These are phyloP conservation scores for Cucurbitaria berberidis DNA, from an alignment of 2,329 filamentous ascomycete species.

Conservation along the genomic window DNA sequence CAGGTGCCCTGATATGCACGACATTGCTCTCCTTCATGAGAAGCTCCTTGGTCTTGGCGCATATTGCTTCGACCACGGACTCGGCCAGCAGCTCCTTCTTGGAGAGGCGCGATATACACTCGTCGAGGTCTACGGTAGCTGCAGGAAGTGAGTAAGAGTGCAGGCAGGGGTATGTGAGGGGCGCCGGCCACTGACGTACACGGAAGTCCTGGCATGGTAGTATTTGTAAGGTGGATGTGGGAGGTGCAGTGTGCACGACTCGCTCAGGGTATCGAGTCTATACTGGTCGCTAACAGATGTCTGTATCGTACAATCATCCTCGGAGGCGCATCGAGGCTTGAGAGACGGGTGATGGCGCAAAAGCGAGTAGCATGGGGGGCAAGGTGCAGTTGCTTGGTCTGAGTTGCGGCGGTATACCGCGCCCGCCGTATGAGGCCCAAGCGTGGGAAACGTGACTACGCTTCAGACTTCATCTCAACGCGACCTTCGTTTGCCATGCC, in stretches of 20 bases:
- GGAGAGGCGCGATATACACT: conserved; percentile 96
- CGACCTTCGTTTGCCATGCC: conserved; percentile 9
- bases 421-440: conserved; percentile 22
- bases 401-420: conserved; percentile 15
- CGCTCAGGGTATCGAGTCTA: conserved; percentile 45
- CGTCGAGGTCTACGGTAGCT: conserved; percentile 97
- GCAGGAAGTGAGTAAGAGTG: conserved; percentile 27
- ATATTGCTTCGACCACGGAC: conserved; percentile 98
- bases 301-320: conserved; percentile 51
- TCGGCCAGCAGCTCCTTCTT: conserved; percentile 96
- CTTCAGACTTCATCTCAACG: conserved; percentile 15
- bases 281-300: conserved; percentile 45
- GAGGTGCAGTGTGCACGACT: conserved; percentile 35
- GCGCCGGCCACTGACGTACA: conserved; percentile 46
- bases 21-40: conserved; percentile 99
- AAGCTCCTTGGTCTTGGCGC: conserved; percentile 97
- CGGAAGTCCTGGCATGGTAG: conserved; percentile 58
- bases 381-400: conserved; percentile 18
- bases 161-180: neutral
- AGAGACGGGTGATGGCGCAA: conserved; percentile 24
- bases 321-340: conserved; percentile 38
- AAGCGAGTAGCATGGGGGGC: conserved; percentile 20
- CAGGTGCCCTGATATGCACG: conserved; percentile 91
- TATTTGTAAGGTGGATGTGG: conserved; percentile 22
- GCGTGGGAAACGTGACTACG: conserved; percentile 25